Percentiles rank a stretch among this genome's conserved stretches.
phyloP scores from a whole-genome alignment of 2,329 filamentous ascomycete genomes.

The Basipetospora chlamydospora region DNA sequence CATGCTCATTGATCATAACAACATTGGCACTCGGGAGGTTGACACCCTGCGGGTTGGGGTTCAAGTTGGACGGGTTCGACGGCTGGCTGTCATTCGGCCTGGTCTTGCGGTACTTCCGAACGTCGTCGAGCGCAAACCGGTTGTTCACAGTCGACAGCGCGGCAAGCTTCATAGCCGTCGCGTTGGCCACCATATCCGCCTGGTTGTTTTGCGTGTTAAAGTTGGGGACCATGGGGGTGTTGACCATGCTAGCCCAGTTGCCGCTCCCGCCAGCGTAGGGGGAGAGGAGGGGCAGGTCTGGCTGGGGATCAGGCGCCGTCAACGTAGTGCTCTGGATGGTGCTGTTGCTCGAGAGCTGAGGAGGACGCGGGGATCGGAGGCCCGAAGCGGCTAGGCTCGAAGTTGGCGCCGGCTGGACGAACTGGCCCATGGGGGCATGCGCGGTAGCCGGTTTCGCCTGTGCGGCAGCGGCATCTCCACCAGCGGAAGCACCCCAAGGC shows the following conservation, averaged over 20 bases:
- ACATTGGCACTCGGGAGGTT: conserved; percentile 60
- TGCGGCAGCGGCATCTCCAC: conserved; percentile 29
- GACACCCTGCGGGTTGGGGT: conserved; percentile 48
- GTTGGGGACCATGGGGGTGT: conserved; percentile 85
- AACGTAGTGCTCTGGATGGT: conserved; percentile 77
- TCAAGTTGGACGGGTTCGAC: conserved; percentile 37
- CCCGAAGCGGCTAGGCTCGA: too few species aligned
- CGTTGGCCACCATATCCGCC: conserved; percentile 96
- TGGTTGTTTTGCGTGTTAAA: conserved; percentile 54
- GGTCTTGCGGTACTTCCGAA: conserved; percentile 85
- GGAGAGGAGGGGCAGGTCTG: conserved; percentile 70
- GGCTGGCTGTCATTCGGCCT: conserved; percentile 65
- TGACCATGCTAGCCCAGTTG: conserved; percentile 98
- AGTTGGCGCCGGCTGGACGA: conserved; percentile 66
- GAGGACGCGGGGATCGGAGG: conserved; percentile 65
- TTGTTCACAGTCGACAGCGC: conserved; percentile 97
- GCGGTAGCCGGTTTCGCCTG: conserved; percentile 64
- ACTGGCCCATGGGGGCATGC: conserved; percentile 84
- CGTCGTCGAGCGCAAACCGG: conserved; percentile 89
- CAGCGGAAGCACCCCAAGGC: conserved; percentile 53
- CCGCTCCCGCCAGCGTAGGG: conserved; percentile 63
- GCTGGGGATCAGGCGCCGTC: conserved; percentile 50
- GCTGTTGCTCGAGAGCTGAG: conserved; percentile 45
- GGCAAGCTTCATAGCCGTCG: conserved; percentile 96
- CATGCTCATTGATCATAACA: conserved; percentile 89